These are phyloP conservation scores for Panicum miliaceum DNA, from an alignment of 176 grass and related monocot genomes.

Conservation along the genomic window DNA sequence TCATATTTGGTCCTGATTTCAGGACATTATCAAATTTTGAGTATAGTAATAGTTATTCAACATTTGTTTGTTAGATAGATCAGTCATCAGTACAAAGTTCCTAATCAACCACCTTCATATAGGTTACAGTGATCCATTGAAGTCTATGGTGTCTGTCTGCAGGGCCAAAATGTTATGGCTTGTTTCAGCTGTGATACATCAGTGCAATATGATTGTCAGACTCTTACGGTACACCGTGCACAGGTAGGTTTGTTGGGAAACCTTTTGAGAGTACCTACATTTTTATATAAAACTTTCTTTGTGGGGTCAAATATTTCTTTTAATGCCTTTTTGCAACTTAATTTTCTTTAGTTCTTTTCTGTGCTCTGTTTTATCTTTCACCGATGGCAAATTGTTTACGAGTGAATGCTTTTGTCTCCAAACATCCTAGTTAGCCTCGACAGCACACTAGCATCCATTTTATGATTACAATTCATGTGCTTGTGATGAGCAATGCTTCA, in stretches of 20 bases:
- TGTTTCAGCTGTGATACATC: too few species aligned
- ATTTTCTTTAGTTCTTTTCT: neutral
- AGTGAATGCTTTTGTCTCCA: neutral
- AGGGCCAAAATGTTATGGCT: too few species aligned
- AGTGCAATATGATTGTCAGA: too few species aligned
- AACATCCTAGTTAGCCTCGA: neutral
- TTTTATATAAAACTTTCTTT: neutral
- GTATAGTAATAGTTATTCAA: too few species aligned
- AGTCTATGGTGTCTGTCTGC: too few species aligned
- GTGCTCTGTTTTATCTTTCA: neutral
- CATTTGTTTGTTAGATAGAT: too few species aligned
- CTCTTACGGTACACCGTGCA: too few species aligned
- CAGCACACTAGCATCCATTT: neutral
- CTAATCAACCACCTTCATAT: too few species aligned
- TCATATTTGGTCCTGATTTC: neutral
- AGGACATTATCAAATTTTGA: neutral
- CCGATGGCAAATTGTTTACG: neutral
- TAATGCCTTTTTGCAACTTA: neutral
- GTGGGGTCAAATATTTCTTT: neutral
- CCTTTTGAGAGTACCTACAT: neutral
- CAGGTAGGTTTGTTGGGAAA: neutral
- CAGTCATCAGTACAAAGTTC: too few species aligned
- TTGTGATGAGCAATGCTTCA: neutral
- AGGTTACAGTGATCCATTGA: too few species aligned
- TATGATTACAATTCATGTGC: slow-evolving; percentile 13